phyloP scores from a whole-genome alignment of 331 rosid species.

The Malus hybrid region DNA sequence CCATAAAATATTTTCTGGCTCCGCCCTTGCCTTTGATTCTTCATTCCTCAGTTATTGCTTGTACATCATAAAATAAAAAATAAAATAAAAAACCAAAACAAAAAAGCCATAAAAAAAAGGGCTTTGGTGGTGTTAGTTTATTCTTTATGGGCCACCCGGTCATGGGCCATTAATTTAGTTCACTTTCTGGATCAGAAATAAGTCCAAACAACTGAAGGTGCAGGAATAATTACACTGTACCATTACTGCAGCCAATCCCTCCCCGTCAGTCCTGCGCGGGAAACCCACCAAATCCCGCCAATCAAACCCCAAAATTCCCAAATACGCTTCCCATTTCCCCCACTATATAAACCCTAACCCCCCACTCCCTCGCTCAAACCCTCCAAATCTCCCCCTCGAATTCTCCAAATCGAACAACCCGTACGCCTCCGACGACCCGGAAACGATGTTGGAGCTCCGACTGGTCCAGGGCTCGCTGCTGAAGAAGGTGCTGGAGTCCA shows the following conservation, averaged over 20 bases:
- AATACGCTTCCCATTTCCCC: background rate
- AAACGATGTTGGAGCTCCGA: slow-evolving; percentile 75
- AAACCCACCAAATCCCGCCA: slow-evolving; percentile 20
- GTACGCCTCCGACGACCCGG: background rate
- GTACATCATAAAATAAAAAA: too few relatives aligned
- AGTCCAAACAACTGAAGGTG: background rate
- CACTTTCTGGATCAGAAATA: background rate
- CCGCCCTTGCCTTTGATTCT: too few relatives aligned
- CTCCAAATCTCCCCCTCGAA: background rate
- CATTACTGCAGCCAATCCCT: background rate
- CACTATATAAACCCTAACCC: background rate
- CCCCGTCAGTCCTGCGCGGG: slow-evolving; percentile 18
- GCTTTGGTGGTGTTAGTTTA: background rate
- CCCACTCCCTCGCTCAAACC: background rate
- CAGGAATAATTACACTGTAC: background rate
- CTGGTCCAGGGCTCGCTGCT: slow-evolving; percentile 78
- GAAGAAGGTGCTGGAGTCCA: slow-evolving; percentile 80
- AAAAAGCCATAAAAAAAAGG: too few relatives aligned
- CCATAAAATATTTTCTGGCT: too few relatives aligned
- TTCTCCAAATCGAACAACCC: slow-evolving; percentile 8
- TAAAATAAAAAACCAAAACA: too few relatives aligned
- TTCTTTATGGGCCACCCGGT: background rate
- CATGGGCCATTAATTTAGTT: background rate
- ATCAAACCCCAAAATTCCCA: background rate
- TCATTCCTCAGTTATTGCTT: too few relatives aligned